phyloP scores from a whole-genome alignment of 108 stramenopile species.

The Cyclotella cryptica region DNA sequence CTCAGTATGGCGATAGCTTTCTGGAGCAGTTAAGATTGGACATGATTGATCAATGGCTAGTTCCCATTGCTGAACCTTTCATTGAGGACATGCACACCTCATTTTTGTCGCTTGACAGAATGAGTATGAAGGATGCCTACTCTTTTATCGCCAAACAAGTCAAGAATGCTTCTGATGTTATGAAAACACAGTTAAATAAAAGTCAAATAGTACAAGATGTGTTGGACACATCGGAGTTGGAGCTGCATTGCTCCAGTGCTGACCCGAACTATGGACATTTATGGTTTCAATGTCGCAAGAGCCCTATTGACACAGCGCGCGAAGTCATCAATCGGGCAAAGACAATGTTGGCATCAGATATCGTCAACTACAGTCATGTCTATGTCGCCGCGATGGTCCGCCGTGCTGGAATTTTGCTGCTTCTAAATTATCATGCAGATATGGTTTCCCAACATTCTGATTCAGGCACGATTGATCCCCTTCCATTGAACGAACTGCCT shows the following conservation, averaged over 20 bases:
- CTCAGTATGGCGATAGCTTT: conserved; percentile 97
- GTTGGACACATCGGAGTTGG: conserved; percentile 74
- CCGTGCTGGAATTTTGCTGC: conserved; percentile 57
- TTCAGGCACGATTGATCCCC: neutral
- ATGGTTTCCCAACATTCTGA: conserved; percentile 5
- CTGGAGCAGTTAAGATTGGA: conserved; percentile 81
- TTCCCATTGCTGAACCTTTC: conserved; percentile 61
- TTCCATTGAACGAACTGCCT: conserved; percentile 7
- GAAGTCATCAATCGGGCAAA: conserved; percentile 65
- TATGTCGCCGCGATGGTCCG: conserved; percentile 79
- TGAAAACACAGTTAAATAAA: conserved; percentile 38
- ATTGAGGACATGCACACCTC: conserved; percentile 40
- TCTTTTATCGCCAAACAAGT: conserved; percentile 35
- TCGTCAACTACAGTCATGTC: conserved; percentile 60
- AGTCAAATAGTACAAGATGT: conserved; percentile 23
- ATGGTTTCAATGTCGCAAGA: conserved; percentile 92
- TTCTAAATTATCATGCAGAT: conserved; percentile 43
- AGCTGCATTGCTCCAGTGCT: conserved; percentile 91
- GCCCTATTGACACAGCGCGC: conserved; percentile 86
- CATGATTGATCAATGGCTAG: conserved; percentile 73
- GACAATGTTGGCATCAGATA: conserved; percentile 57
- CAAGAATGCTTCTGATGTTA: conserved; percentile 43
- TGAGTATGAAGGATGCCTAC: conserved; percentile 31
- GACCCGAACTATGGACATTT: conserved; percentile 97
- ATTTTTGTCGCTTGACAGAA: conserved; percentile 33